Conservation (phyloP, 805 yeast genomes). For the Phaffomyces opuntiae region DNA sequence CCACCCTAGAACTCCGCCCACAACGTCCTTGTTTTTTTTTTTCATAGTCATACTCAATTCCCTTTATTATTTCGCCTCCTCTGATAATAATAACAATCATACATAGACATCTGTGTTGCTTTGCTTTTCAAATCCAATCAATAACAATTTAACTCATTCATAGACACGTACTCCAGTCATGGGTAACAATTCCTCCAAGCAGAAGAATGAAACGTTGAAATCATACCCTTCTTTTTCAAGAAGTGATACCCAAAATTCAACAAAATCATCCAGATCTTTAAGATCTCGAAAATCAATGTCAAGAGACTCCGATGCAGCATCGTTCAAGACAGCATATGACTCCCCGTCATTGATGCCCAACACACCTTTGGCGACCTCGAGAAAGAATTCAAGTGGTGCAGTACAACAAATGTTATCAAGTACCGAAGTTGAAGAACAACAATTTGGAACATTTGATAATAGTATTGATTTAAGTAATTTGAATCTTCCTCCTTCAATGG, state of each 20-base stretch:
- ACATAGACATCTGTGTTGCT: no score
- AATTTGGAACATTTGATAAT: slow-evolving; percentile 13
- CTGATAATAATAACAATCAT: no score
- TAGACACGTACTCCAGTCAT: slow-evolving; percentile 2
- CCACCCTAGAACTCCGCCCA: no score
- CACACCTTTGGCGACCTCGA: slow-evolving; percentile 17
- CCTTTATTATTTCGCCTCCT: no score
- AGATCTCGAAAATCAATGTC: slow-evolving; percentile 26
- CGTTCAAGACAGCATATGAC: slow-evolving; percentile 27
- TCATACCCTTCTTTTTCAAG: slow-evolving; percentile 40
- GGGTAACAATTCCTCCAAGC: slow-evolving; percentile 26
- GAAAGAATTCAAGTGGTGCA: slow-evolving; percentile 20
- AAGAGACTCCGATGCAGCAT: slow-evolving; percentile 24
- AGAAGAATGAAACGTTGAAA: slow-evolving; percentile 21
- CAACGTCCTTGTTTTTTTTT: no score
- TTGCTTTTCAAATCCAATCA: no score
- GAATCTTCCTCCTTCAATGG: slow-evolving; percentile 61
- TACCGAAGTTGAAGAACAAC: slow-evolving; percentile 6
- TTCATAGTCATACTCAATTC: no score
- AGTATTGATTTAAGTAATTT: slow-evolving; percentile 25
- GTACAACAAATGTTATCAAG: slow-evolving; percentile 9
- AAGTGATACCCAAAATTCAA: slow-evolving; percentile 47
- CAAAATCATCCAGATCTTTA: slow-evolving; percentile 38
- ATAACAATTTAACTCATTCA: no score
- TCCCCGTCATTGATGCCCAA: slow-evolving; percentile 22